phyloP scores from a whole-genome alignment of 177 flowering plant genomes.

The Vitis hybrid region DNA sequence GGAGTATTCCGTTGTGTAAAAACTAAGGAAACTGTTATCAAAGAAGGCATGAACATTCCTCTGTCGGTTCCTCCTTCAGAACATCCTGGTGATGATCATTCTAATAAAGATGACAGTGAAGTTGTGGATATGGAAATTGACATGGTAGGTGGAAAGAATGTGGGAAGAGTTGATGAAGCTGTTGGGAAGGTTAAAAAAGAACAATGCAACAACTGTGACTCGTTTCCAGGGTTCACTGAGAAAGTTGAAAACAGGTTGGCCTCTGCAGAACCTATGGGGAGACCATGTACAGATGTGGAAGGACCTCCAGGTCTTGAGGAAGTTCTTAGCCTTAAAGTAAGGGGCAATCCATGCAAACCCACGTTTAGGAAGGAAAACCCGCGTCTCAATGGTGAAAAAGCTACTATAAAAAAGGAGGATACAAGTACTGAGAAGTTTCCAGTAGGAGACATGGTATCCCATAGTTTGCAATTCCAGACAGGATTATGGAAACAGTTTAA shows the following conservation, averaged over 20 bases:
- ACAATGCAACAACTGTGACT: background rate
- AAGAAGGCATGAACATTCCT: background rate
- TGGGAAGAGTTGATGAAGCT: constrained; percentile 19
- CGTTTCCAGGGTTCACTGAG: background rate
- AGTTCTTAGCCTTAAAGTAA: background rate
- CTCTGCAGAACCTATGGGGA: background rate
- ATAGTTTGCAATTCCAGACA: no score
- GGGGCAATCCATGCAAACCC: background rate
- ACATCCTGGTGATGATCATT: background rate
- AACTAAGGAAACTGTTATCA: background rate
- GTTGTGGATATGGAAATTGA: constrained; percentile 35
- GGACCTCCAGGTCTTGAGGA: constrained; percentile 8
- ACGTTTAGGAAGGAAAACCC: background rate
- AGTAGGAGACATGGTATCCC: no score
- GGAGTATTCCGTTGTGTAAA: constrained; percentile 29
- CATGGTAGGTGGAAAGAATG: constrained; percentile 29
- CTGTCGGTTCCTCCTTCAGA: background rate
- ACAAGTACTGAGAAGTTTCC: no score
- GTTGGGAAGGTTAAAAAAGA: constrained; percentile 6
- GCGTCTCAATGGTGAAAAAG: background rate
- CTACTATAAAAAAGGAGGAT: no score
- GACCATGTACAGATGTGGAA: background rate
- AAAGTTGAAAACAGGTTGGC: background rate
- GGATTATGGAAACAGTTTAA: no score
- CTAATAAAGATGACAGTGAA: background rate